Evolutionary conservation across 2,329 filamentous ascomycete species (phyloP).

Genomic region (Penicillium sp.): DNA sequence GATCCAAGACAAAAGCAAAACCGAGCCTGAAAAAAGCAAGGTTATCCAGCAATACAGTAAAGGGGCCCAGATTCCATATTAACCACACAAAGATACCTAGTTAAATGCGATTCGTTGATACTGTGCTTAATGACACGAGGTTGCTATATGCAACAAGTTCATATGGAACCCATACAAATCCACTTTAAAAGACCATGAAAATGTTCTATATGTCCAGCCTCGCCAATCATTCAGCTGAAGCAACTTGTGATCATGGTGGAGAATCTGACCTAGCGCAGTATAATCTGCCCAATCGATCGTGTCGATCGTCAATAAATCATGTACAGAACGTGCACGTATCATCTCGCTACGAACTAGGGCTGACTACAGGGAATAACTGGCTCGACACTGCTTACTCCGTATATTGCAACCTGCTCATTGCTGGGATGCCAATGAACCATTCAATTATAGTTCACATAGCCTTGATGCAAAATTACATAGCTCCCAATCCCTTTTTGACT

Average conservation of each 20-base stretch:
- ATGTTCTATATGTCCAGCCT: not conserved
- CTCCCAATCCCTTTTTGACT: not conserved
- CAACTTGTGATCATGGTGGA: not conserved
- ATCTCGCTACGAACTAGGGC: not conserved
- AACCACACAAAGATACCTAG: not conserved
- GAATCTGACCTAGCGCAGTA: not conserved
- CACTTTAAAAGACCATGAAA: not conserved
- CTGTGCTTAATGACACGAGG: not conserved
- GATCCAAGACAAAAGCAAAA: not conserved
- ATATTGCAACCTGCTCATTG: too few relatives aligned
- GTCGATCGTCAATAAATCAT: not conserved
- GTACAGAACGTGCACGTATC: not conserved
- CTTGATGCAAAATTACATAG: not conserved
- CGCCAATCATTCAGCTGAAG: not conserved
- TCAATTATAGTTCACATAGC: not conserved
- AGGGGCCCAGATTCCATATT: not conserved
- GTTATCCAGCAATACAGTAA: too few relatives aligned
- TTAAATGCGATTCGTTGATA: not conserved
- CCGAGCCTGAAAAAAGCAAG: not conserved
- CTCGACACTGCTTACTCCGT: not conserved
- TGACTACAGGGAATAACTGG: not conserved
- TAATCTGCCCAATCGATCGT: not conserved
- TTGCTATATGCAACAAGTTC: not conserved
- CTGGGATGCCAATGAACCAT: not conserved
- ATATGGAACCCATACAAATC: not conserved